These are phyloP conservation scores for Euryodendron excelsum DNA, from an alignment of 148 eudicot genomes.

Conservation along the genomic window DNA sequence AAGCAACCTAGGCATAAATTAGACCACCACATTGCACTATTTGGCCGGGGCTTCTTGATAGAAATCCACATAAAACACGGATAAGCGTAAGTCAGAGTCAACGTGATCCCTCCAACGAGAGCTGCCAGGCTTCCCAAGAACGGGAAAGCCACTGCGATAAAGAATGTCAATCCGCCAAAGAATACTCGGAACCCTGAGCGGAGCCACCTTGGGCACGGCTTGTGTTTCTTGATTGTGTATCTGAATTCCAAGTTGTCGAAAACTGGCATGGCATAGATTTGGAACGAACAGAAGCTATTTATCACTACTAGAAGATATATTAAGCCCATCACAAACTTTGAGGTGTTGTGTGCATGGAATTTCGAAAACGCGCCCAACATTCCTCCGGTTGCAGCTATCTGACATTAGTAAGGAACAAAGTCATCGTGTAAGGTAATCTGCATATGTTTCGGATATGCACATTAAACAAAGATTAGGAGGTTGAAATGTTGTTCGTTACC, in stretches of 20 bases:
- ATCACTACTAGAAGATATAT: slow-evolving; percentile 39
- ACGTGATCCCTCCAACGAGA: slow-evolving; percentile 43
- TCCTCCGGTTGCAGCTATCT: slow-evolving; percentile 27
- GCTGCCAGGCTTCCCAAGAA: slow-evolving; percentile 44
- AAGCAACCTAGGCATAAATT: slow-evolving; percentile 48
- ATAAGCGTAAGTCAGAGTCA: slow-evolving; percentile 51
- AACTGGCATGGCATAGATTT: slow-evolving; percentile 54
- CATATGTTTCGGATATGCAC: too few species aligned
- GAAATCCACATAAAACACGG: slow-evolving; percentile 75
- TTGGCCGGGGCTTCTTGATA: slow-evolving; percentile 41
- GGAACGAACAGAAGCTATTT: slow-evolving; percentile 46
- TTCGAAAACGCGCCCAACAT: slow-evolving; percentile 20
- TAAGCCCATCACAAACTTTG: slow-evolving; percentile 30
- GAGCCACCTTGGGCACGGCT: slow-evolving; percentile 41
- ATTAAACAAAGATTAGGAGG: not conserved
- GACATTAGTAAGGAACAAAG: not conserved
- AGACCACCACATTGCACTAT: slow-evolving; percentile 44
- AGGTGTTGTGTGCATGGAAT: slow-evolving; percentile 19
- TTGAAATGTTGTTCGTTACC: slow-evolving; percentile 25
- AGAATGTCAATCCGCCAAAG: slow-evolving; percentile 55
- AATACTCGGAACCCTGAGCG: slow-evolving; percentile 39
- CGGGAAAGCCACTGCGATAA: slow-evolving; percentile 53
- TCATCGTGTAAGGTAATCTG: too few species aligned
- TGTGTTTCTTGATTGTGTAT: slow-evolving; percentile 22
- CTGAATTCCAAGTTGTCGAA: slow-evolving; percentile 62